Evolutionary conservation across 129 eudicot species (phyloP).

Genomic region (Helianthus annuus): DNA sequence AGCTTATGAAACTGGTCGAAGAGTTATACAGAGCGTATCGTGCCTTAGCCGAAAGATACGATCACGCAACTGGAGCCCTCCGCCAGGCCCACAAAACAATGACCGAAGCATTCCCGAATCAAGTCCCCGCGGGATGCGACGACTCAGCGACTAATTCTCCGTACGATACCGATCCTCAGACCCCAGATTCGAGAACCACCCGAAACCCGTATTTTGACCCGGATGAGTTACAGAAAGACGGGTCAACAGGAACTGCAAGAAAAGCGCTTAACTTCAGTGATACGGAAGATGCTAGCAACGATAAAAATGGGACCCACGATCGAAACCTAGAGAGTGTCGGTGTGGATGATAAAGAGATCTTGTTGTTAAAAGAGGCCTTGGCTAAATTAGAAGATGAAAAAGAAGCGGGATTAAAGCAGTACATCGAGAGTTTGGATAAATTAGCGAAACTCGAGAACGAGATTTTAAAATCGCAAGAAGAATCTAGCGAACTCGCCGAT

Average conservation of each 20-base stretch:
- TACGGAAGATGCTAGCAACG: conserved; percentile 36
- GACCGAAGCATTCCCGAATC: conserved; percentile 89
- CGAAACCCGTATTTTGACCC: conserved; percentile 31
- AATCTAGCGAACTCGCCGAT: conserved; percentile 44
- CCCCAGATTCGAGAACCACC: conserved; percentile 55
- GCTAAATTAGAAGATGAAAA: conserved; percentile 78
- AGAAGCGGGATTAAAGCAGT: conserved; percentile 63
- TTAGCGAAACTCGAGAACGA: conserved; percentile 61
- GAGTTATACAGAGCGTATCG: conserved; percentile 93
- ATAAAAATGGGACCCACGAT: conserved; percentile 13
- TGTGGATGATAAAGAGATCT: conserved; percentile 57
- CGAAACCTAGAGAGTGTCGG: conserved; percentile 25
- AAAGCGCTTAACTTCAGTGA: conserved; percentile 67
- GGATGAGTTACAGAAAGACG: conserved; percentile 52
- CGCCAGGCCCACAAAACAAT: conserved; percentile 91
- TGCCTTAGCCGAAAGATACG: conserved; percentile 92
- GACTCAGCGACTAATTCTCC: conserved; percentile 52
- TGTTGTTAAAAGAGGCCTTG: conserved; percentile 59
- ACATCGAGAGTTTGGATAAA: conserved; percentile 63
- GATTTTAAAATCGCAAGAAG: conserved; percentile 54
- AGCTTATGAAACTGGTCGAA: conserved; percentile 91
- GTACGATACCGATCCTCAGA: conserved; percentile 51
- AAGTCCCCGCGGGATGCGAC: conserved; percentile 58
- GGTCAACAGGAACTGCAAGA: conserved; percentile 52
- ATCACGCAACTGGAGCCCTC: conserved; percentile 95